A percentile compares a stretch with the other conserved stretches of the same genome.
Evolutionary conservation across 2,329 filamentous ascomycete species (phyloP).

Genomic region (Fusarium miscanthi): DNA sequence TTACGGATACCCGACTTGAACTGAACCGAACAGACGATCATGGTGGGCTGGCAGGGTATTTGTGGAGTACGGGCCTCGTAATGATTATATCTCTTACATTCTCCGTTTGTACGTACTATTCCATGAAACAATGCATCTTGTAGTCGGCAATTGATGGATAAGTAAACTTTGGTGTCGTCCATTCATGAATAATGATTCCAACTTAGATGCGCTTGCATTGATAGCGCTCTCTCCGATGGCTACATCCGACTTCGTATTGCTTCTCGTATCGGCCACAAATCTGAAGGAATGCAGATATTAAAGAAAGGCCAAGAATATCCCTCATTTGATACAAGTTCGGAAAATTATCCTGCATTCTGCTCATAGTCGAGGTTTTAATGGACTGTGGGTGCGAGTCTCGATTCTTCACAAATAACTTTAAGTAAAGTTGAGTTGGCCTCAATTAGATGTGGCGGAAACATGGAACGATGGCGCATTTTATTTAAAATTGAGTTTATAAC

Average conservation of each 20-base stretch:
- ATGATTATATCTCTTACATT: not conserved
- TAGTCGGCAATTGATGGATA: not conserved
- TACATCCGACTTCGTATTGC: not conserved
- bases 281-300: not conserved
- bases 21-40: slow-evolving; percentile 11
- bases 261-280: not conserved
- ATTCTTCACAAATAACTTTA: not conserved
- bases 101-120: not conserved
- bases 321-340: not conserved
- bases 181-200: not conserved
- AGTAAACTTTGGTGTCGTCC: not conserved
- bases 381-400: not conserved
- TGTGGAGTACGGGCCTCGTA: slow-evolving; percentile 6
- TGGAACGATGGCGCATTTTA: not conserved
- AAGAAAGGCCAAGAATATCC: rapidly evolving
- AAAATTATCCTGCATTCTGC: not conserved
- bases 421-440: not conserved
- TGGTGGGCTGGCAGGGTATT: slow-evolving; percentile 2
- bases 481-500: not conserved
- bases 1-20: not conserved
- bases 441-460: not conserved
- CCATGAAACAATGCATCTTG: not conserved
- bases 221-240: slow-evolving; percentile 4
- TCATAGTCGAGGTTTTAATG: not conserved
- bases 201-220: not conserved